Evolutionary conservation across 306 rosid genomes (phyloP).

Genomic region (Purshia tridentata): DNA sequence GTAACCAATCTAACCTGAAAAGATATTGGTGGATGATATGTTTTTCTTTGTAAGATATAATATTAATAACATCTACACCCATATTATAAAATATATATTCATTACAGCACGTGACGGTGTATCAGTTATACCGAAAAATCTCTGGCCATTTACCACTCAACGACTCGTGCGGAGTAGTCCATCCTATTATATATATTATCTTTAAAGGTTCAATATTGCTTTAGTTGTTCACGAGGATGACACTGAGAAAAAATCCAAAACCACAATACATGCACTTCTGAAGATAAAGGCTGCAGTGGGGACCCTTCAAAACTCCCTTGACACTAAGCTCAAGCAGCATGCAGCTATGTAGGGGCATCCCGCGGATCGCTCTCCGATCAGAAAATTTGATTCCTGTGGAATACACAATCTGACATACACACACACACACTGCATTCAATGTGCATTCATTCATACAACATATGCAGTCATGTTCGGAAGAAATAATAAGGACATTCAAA

Average conservation of each 20-base stretch:
- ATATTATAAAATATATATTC: too few relatives aligned
- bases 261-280: constrained; percentile 13
- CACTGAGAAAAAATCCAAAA: constrained; percentile 8
- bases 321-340: constrained; percentile 44
- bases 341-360: constrained; percentile 52
- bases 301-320: constrained; percentile 31
- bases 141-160: neutral
- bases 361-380: constrained; percentile 41
- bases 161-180: neutral
- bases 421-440: too few relatives aligned
- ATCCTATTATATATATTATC: neutral
- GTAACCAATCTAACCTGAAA: too few relatives aligned
- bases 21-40: too few relatives aligned
- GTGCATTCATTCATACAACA: neutral
- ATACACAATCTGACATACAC: neutral
- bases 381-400: constrained; percentile 11
- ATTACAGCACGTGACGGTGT: too few relatives aligned
- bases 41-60: too few relatives aligned
- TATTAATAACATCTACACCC: too few relatives aligned
- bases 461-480: too few relatives aligned
- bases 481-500: too few relatives aligned
- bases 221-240: neutral
- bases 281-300: constrained; percentile 26
- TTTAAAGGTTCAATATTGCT: neutral
- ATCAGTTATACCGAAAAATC: too few relatives aligned